These are phyloP conservation scores for Hypoxylon rickii DNA, from an alignment of 495 filamentous ascomycete genomes.

Conservation along the genomic window DNA sequence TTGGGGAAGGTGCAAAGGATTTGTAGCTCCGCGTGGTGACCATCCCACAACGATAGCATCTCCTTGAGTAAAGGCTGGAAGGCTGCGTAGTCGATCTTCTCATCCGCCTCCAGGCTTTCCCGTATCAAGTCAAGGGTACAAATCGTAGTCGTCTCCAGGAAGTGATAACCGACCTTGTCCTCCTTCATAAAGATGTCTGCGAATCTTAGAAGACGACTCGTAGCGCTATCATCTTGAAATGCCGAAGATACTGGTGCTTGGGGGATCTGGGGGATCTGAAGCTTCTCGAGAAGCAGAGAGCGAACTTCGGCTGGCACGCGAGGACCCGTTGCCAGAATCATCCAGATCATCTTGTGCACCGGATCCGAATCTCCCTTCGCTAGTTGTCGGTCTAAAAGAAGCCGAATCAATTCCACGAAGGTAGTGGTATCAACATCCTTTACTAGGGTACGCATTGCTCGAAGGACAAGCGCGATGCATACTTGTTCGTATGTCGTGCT, in stretches of 20 bases:
- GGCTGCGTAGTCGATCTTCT: background rate
- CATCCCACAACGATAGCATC: background rate
- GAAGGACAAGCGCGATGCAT: too few species aligned
- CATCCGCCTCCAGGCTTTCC: background rate
- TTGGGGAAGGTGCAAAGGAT: background rate
- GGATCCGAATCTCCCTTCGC: background rate
- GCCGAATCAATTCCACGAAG: background rate
- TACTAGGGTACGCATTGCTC: too few species aligned
- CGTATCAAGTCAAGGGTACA: background rate
- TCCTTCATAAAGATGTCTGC: background rate
- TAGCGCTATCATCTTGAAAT: too few species aligned
- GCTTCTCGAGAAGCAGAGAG: background rate
- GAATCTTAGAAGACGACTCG: background rate
- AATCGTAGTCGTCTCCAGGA: background rate
- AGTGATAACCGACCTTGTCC: background rate
- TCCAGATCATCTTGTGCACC: background rate
- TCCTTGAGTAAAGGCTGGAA: background rate
- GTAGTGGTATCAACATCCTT: too few species aligned
- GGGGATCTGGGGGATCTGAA: background rate
- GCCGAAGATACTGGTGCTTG: too few species aligned
- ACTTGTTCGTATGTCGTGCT: too few species aligned
- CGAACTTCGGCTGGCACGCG: background rate
- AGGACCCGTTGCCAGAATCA: background rate
- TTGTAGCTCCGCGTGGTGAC: background rate
- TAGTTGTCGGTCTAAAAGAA: background rate